phyloP scores from a whole-genome alignment of 345 rosid species.

The Crucihimalaya himalaica region DNA sequence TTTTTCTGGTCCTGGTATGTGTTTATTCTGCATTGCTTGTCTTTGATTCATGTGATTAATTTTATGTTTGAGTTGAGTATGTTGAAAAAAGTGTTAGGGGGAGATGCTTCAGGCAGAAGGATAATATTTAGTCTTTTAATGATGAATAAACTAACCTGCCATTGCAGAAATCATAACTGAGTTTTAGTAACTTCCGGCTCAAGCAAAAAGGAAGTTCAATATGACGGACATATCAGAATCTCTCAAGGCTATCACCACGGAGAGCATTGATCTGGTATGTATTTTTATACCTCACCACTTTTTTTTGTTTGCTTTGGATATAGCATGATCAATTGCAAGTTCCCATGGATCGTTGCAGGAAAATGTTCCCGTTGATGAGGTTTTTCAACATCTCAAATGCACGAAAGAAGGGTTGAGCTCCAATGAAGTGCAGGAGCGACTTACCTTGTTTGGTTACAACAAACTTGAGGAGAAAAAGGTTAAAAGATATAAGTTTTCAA shows the following conservation, averaged over 20 bases:
- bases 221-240: constrained; percentile 56
- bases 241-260: constrained; percentile 74
- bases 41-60: background rate
- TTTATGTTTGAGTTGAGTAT: background rate
- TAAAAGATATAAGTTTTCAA: background rate
- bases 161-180: constrained; percentile 26
- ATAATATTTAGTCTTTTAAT: background rate
- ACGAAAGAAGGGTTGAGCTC: constrained; percentile 50
- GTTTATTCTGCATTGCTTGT: constrained; percentile 4
- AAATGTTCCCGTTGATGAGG: constrained; percentile 55
- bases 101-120: background rate
- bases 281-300: background rate
- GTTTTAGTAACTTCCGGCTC: constrained; percentile 29
- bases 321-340: background rate
- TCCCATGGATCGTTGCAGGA: constrained; percentile 44
- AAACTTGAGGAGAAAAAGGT: constrained; percentile 64
- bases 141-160: constrained; percentile 13
- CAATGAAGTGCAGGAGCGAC: constrained; percentile 44
- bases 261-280: constrained; percentile 72
- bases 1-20: constrained; percentile 23
- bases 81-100: background rate
- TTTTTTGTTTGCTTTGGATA: background rate
- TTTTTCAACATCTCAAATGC: constrained; percentile 51
- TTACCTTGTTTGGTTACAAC: constrained; percentile 60
- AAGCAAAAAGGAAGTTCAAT: constrained; percentile 37